Evolutionary conservation across 768 basidiomycete species (phyloP), one percentile per base, ranked within the genome.

Genomic region (Lentinus tigrinus): DNA sequence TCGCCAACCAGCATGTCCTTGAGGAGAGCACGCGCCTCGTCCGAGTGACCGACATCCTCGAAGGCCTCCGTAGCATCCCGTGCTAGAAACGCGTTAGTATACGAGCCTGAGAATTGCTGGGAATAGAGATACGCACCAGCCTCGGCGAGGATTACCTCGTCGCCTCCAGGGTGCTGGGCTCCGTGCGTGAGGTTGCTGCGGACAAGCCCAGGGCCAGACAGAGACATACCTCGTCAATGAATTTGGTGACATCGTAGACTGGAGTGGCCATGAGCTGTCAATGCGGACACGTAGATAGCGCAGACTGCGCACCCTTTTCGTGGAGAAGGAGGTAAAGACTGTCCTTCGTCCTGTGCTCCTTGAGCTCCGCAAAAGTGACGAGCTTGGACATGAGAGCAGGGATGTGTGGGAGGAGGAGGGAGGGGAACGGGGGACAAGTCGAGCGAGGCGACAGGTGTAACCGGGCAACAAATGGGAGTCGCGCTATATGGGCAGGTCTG

Each of bases 11-110:
- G 75, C 82, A 97, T 84, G 63, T 74, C 86, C 17, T 83, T 84
- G 52, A 98, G 81, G 57, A 95, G 81, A 13, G 80, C 88, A 52
- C 97, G 87, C 24, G 97, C 97, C 76, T 99, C 97, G 66, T 98
- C 96, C 0, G 95, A 98, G 82, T 98, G 97, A 28, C 97, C 97
- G 28, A 99, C 96, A 72, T 99, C 97, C 77, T 98, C 96, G 69
- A 99, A 99, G 6, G 97, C 94, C 69, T 98, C 97, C 34, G 96
- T 95, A 23, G 96, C 95, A 72, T 98, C 95, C 72, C 90, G 88
- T 66, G 91, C 94, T 95, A 74, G 50, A 43, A 31, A 31, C 24
- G 13, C 13, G 56, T 57, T 5, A 61, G 59, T 21, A 36, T 16
- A 34, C 24, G 5, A 40, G 6, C 39, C 24, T 37, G 28, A 10